These are phyloP conservation scores for Canavalia ensiformis DNA, from an alignment of 306 rosid genomes.

Conservation along the genomic window DNA sequence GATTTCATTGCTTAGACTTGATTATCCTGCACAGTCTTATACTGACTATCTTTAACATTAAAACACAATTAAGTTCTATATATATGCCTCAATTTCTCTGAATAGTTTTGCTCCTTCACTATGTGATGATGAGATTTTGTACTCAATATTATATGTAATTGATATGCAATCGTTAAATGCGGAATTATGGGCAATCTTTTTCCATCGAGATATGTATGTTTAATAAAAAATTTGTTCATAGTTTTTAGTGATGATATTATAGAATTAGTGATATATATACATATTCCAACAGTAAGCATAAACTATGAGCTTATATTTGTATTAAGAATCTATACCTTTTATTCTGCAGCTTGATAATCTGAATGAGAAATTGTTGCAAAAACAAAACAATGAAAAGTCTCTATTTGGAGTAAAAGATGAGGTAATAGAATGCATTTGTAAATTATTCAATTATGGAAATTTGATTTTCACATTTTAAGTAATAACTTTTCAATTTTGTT, in stretches of 20 bases:
- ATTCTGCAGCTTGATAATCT: slow-evolving; percentile 77
- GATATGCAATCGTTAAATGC: too few relatives aligned
- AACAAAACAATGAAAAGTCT: slow-evolving; percentile 38
- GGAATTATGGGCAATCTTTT: too few relatives aligned
- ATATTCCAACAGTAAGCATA: slow-evolving; percentile 26
- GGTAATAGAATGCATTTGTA: slow-evolving; percentile 54
- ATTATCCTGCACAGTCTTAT: slow-evolving; percentile 1
- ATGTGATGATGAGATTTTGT: slow-evolving; percentile 23
- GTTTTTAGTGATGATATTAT: slow-evolving; percentile 7
- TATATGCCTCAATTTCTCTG: slow-evolving; percentile 1
- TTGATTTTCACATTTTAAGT: slow-evolving; percentile 38
- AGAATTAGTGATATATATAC: background rate
- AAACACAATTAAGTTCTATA: slow-evolving; percentile 9
- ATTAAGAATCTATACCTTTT: slow-evolving; percentile 44
- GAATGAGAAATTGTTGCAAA: slow-evolving; percentile 70
- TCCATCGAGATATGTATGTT: too few relatives aligned
- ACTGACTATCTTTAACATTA: background rate
- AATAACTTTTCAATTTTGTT: slow-evolving; percentile 25
- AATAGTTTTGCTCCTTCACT: background rate
- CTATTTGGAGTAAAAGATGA: slow-evolving; percentile 52
- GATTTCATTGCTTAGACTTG: background rate
- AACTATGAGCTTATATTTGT: slow-evolving; percentile 21
- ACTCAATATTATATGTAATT: too few relatives aligned
- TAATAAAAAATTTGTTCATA: background rate
- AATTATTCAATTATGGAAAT: slow-evolving; percentile 7